Base-by-base conservation (phyloP, 1,284 basidiomycete species). In the Leccinum subfulvum region DNA sequence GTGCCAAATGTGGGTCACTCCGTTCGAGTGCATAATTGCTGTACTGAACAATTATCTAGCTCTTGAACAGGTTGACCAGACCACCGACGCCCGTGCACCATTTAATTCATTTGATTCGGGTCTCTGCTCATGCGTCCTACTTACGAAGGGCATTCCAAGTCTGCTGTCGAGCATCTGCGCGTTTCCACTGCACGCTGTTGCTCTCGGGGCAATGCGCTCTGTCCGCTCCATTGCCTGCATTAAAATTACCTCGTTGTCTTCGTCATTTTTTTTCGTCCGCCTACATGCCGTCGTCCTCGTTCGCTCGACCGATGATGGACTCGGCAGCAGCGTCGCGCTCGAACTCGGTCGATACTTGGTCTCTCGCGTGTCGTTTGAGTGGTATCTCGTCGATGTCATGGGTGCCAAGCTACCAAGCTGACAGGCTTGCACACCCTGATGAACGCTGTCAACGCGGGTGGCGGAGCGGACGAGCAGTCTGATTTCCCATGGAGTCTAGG, bases 171-270 rank as follows among this genome's bases (percentile, higher is more conserved):
- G 35, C 35, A 37, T 37, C 35, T 37, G 35, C 35, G 35, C 35
- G 10, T 33, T 33, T 0, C 30, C 30, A 33, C 30, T 33, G 30
- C 30, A 0, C 30, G 35, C 35, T 37, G 13, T 37, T 37, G 35
- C 35, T 37, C 35, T 37, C 13, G 84, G 91, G 13, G 90, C 90
- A 2, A 92, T 92, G 78, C 81, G 86, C 52, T 88, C 86, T 18
- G 85, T 92, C 68, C 79, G 86, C 39, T 88, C 86, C 1, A 76
- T 92, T 59, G 88, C 91, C 4, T 77, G 85, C 52, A 84, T 92
- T 58, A 21, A 21, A 21, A 21, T 21, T 13, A 35, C 11, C 7
- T 37, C 37, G 14, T 37, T 3, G 37, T 37, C 37, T 37, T 37
- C 33, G 33, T 35, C 37, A 16, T 37, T 37, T 16, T 35, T 35